Conservation (phyloP, 1,139 yeast genomes). For the Yamadazyma pseudoaaseri region DNA sequence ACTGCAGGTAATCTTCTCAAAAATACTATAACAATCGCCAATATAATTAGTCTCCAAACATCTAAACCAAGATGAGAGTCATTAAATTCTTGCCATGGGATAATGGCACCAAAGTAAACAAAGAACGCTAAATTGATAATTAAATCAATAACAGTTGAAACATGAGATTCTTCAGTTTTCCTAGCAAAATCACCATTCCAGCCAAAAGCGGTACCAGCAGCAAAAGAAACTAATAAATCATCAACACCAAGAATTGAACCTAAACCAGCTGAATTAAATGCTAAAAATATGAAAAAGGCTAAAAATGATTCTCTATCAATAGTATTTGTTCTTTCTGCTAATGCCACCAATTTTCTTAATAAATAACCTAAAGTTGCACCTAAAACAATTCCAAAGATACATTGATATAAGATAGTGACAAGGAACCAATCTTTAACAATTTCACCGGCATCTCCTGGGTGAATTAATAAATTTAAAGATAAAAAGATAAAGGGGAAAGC, state of each 20-base stretch:
- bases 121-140: slow-evolving; percentile 82
- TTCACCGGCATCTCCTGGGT: slow-evolving; percentile 62
- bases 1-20: slow-evolving; percentile 90
- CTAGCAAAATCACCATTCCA: slow-evolving; percentile 95
- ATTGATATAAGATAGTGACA: slow-evolving; percentile 80
- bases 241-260: slow-evolving; percentile 93
- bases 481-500: slow-evolving; percentile 92
- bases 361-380: slow-evolving; percentile 78
- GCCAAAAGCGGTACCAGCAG: slow-evolving; percentile 95
- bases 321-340: slow-evolving; percentile 70
- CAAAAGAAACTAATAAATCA: slow-evolving; percentile 87
- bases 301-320: slow-evolving; percentile 94
- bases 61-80: slow-evolving; percentile 61
- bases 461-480: slow-evolving; percentile 65
- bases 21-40: slow-evolving; percentile 81
- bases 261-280: slow-evolving; percentile 88
- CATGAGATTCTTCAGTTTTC: slow-evolving; percentile 88
- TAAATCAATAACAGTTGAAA: slow-evolving; percentile 88
- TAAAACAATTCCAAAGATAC: slow-evolving; percentile 76
- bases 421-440: slow-evolving; percentile 85
- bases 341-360: slow-evolving; percentile 72
- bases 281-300: slow-evolving; percentile 83
- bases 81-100: slow-evolving; percentile 90
- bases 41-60: slow-evolving; percentile 80
- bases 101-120: slow-evolving; percentile 89